Conservation (phyloP, 768 basidiomycete species). For the Fomitopsis pulvina region DNA sequence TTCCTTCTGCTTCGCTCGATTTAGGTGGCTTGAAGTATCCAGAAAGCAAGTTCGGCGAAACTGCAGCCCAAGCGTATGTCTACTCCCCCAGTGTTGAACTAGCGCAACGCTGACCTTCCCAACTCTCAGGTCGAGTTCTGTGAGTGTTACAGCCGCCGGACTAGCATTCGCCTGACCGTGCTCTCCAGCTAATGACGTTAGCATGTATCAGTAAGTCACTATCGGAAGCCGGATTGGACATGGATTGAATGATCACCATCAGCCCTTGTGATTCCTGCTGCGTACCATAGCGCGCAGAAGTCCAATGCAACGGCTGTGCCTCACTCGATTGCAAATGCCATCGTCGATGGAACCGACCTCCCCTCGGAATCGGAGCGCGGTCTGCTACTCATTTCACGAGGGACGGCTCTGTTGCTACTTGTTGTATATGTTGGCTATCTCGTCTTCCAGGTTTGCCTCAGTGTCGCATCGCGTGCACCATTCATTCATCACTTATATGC, state of each 20-base stretch:
- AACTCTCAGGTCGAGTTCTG: conserved; percentile 29
- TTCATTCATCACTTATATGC: background rate
- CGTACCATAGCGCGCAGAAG: conserved; percentile 52
- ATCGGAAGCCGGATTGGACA: background rate
- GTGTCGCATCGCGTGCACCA: background rate
- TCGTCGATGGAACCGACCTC: conserved; percentile 15
- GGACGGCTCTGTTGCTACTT: conserved; percentile 73
- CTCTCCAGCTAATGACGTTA: conserved; percentile 68
- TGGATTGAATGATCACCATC: background rate
- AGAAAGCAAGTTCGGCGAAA: conserved; percentile 73
- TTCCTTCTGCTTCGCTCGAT: background rate
- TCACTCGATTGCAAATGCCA: background rate
- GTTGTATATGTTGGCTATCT: conserved; percentile 69
- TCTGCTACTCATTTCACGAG: conserved; percentile 69
- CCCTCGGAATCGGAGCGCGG: conserved; percentile 31
- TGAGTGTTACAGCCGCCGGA: no score
- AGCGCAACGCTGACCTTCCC: conserved; percentile 1
- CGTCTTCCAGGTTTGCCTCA: conserved; percentile 55
- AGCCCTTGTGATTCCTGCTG: conserved; percentile 88
- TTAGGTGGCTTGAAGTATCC: conserved; percentile 56
- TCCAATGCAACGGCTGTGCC: background rate
- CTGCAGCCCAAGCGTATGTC: conserved; percentile 76
- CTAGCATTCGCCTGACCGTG: conserved; percentile 1
- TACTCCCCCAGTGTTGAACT: conserved; percentile 23
- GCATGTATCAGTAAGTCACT: conserved; percentile 68